Percentiles rank a stretch among this genome's conserved stretches.
phyloP scores from a whole-genome alignment of 2,329 filamentous ascomycete genomes.

The Cyphellophora attinorum region DNA sequence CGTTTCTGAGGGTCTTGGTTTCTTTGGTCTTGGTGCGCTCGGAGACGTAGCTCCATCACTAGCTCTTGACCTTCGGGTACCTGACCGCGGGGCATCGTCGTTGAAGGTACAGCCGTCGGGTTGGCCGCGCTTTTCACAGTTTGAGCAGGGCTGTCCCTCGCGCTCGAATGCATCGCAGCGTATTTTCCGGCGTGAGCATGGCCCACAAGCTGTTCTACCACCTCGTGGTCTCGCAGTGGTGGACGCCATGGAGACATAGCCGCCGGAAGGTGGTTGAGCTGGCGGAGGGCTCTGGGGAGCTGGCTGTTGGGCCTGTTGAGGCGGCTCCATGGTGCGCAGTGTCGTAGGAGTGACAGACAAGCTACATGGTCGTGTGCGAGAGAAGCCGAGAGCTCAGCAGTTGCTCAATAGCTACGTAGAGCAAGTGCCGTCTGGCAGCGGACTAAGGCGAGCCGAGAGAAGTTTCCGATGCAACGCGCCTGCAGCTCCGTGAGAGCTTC shows the following conservation, averaged over 20 bases:
- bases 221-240: neutral
- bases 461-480: neutral
- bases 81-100: conserved; percentile 2
- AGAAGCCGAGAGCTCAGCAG: no score
- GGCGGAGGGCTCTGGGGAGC: neutral
- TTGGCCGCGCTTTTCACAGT: conserved; percentile 2
- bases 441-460: neutral
- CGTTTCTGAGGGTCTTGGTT: conserved; percentile 1
- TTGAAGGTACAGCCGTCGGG: conserved; percentile 2
- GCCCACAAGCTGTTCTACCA: conserved; percentile 1
- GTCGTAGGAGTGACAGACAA: neutral
- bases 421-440: no score
- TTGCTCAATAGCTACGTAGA: no score
- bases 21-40: neutral
- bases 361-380: neutral
- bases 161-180: conserved; percentile 2
- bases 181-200: conserved; percentile 1
- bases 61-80: conserved; percentile 1
- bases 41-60: neutral
- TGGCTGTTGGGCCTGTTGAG: neutral
- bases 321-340: neutral
- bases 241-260: neutral
- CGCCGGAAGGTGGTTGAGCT: neutral
- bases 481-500: no score
- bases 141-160: neutral